These are phyloP conservation scores for Microsporum ferrugineum DNA, from an alignment of 2,329 filamentous ascomycete genomes.

Conservation along the genomic window DNA sequence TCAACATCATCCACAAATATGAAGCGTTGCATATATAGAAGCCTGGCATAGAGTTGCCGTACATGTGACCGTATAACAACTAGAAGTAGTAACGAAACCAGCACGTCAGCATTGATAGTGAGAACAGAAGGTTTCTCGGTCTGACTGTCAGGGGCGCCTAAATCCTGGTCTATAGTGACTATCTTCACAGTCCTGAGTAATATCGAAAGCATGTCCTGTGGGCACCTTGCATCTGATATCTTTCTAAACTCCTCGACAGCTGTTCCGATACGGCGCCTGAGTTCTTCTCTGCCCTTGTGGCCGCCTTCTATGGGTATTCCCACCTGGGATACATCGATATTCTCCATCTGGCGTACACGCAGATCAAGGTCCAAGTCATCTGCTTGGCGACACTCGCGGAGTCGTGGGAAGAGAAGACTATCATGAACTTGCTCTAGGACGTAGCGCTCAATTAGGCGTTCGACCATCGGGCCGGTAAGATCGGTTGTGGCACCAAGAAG, in stretches of 20 bases:
- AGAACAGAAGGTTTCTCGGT: slow-evolving; percentile 43
- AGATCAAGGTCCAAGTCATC: slow-evolving; percentile 82
- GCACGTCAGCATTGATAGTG: slow-evolving; percentile 73
- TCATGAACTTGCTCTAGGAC: slow-evolving; percentile 88
- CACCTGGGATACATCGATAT: slow-evolving; percentile 86
- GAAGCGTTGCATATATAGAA: slow-evolving; percentile 94
- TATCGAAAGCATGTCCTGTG: slow-evolving; percentile 79
- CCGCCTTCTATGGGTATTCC: slow-evolving; percentile 78
- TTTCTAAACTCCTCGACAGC: slow-evolving; percentile 85
- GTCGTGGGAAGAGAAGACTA: slow-evolving; percentile 65
- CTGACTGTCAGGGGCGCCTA: slow-evolving; percentile 25
- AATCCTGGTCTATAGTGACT: slow-evolving; percentile 49
- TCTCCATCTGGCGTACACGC: slow-evolving; percentile 85
- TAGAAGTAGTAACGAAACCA: slow-evolving; percentile 81
- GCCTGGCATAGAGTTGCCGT: slow-evolving; percentile 71
- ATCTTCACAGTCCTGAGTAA: slow-evolving; percentile 71
- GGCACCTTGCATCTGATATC: slow-evolving; percentile 63
- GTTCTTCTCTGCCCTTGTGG: slow-evolving; percentile 63
- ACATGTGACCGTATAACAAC: slow-evolving; percentile 88
- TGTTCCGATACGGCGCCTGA: slow-evolving; percentile 62
- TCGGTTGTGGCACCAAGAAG: slow-evolving; percentile 86
- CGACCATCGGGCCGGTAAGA: slow-evolving; percentile 80
- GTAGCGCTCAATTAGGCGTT: slow-evolving; percentile 89
- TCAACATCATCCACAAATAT: slow-evolving; percentile 98
- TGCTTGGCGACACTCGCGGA: slow-evolving; percentile 63